Conservation (phyloP, 306 rosid species). For the Cucurbita argyrosperma region DNA sequence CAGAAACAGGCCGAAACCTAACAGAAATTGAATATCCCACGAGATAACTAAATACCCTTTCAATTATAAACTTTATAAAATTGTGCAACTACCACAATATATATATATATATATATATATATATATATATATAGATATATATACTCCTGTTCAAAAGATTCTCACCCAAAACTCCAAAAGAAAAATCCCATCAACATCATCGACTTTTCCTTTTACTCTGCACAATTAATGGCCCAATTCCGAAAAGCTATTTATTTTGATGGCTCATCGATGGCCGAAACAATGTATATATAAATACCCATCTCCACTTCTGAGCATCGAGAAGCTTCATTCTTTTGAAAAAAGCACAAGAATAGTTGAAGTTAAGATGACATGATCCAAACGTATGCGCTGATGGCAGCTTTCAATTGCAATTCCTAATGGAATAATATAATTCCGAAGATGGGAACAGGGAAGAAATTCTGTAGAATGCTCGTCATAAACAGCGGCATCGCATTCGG, state of each 20-base stretch:
- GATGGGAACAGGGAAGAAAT: not conserved
- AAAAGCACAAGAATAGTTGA: not conserved
- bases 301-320: not conserved
- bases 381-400: not conserved
- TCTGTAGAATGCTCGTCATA: not conserved
- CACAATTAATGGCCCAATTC: not conserved
- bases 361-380: not conserved
- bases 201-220: not conserved
- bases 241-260: not conserved
- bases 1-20: not conserved
- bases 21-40: not conserved
- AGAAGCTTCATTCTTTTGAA: not conserved
- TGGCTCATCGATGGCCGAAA: not conserved
- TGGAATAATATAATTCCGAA: not conserved
- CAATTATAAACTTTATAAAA: not conserved
- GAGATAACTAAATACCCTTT: too few relatives aligned
- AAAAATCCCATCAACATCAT: not conserved
- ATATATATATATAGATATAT: too few relatives aligned
- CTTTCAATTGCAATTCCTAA: not conserved
- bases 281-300: not conserved
- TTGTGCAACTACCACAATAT: not conserved
- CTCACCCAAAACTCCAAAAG: not conserved
- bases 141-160: not conserved
- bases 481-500: not conserved
- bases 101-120: too few relatives aligned